These are phyloP conservation scores for Fusarium humuli DNA, from an alignment of 2,329 filamentous ascomycete genomes.

Conservation along the genomic window DNA sequence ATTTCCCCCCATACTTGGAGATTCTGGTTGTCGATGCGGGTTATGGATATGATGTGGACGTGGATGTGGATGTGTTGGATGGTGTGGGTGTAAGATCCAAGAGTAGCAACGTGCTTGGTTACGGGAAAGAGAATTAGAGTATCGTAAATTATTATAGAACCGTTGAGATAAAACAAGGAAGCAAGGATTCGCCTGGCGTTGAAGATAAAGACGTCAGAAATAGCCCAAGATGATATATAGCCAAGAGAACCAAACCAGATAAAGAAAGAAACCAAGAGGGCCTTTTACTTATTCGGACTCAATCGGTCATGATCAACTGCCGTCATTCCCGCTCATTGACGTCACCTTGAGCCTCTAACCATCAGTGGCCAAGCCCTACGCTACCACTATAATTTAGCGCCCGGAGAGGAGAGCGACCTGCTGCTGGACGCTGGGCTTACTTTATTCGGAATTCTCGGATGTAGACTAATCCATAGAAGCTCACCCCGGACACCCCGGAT, in stretches of 20 bases:
- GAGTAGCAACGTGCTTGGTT: conserved; percentile 5
- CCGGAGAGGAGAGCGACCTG: background rate
- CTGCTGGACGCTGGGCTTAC: background rate
- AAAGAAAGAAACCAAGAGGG: conserved; percentile 21
- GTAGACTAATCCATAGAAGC: background rate
- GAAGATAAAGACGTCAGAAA: conserved; percentile 36
- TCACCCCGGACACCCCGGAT: background rate
- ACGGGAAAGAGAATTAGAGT: background rate
- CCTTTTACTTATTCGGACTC: conserved; percentile 5
- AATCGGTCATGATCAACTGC: conserved; percentile 34
- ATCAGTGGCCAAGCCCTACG: conserved; percentile 13
- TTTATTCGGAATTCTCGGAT: conserved; percentile 24
- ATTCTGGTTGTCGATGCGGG: background rate
- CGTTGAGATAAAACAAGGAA: conserved; percentile 16
- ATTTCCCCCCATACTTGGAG: conserved; percentile 58
- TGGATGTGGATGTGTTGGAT: background rate
- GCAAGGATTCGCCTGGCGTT: conserved; percentile 1
- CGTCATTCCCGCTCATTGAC: conserved; percentile 39
- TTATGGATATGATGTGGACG: background rate
- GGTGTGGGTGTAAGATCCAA: conserved; percentile 2
- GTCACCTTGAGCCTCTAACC: conserved; percentile 19
- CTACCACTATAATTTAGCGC: conserved; percentile 26
- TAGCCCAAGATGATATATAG: conserved; percentile 17
- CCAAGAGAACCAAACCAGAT: conserved; percentile 12
- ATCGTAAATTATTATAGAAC: background rate